Conservation (phyloP, 306 rosid genomes). For the Echinosophora koreensis region DNA sequence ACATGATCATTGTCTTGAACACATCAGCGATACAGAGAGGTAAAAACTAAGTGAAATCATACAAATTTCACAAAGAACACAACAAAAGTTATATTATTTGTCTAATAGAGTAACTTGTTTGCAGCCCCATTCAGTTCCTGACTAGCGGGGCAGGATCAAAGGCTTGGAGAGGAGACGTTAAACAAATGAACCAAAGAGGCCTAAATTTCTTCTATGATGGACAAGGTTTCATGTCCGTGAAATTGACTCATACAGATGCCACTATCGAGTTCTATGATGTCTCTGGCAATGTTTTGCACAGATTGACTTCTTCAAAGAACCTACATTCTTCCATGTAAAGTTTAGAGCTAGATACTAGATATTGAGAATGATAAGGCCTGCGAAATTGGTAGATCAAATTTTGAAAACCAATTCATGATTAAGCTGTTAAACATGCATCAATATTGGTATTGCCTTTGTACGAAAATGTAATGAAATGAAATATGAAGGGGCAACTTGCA, state of each 20-base stretch:
- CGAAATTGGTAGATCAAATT: slow-evolving; percentile 10
- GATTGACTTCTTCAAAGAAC: slow-evolving; percentile 46
- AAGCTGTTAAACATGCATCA: not conserved
- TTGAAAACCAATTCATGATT: not conserved
- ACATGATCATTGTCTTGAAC: slow-evolving; percentile 70
- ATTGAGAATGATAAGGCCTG: not conserved
- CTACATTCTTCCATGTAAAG: slow-evolving; percentile 48
- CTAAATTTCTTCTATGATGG: slow-evolving; percentile 67
- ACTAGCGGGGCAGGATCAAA: slow-evolving; percentile 72
- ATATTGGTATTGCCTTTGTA: slow-evolving; percentile 8
- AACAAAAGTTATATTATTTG: not conserved
- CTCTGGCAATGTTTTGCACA: slow-evolving; percentile 56
- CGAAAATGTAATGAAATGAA: not conserved
- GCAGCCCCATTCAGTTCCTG: slow-evolving; percentile 60
- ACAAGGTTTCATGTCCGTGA: slow-evolving; percentile 70
- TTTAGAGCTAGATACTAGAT: not conserved
- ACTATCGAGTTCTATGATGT: slow-evolving; percentile 58
- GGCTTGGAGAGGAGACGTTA: slow-evolving; percentile 68
- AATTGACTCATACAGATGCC: slow-evolving; percentile 55
- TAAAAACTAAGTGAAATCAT: slow-evolving; percentile 39
- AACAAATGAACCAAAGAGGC: slow-evolving; percentile 24
- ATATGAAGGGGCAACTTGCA: not conserved
- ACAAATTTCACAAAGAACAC: not conserved
- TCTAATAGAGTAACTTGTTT: slow-evolving; percentile 48
- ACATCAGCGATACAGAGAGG: slow-evolving; percentile 65